A percentile compares a stretch with the other conserved stretches of the same genome.
These are phyloP conservation scores for Elasticomyces elasticus DNA, from an alignment of 495 filamentous ascomycete species.

Conservation along the genomic window DNA sequence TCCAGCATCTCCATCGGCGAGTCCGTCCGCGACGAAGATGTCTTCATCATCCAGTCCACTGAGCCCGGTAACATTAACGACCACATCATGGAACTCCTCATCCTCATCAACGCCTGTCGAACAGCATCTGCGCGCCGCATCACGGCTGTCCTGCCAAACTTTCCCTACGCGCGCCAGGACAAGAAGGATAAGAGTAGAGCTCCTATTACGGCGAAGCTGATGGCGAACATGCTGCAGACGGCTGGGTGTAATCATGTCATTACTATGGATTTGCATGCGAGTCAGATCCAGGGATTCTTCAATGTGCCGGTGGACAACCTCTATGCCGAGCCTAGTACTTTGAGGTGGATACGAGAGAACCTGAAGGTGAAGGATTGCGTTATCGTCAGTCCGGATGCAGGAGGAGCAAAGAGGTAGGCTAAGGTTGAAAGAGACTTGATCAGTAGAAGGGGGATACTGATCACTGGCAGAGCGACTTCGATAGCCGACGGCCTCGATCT, in stretches of 20 bases:
- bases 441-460: conserved; percentile 3
- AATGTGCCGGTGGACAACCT: conserved; percentile 96
- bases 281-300: conserved; percentile 88
- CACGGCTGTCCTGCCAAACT: conserved; percentile 89
- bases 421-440: background rate
- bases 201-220: conserved; percentile 81
- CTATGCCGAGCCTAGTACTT: conserved; percentile 87
- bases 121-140: conserved; percentile 91
- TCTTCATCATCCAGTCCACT: conserved; percentile 95
- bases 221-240: conserved; percentile 96
- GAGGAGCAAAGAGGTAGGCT: conserved; percentile 82
- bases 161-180: conserved; percentile 97
- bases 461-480: conserved; percentile 61
- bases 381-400: conserved; percentile 93
- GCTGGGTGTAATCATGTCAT: conserved; percentile 57
- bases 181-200: conserved; percentile 97
- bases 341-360: conserved; percentile 85
- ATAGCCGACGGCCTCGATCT: conserved; percentile 92
- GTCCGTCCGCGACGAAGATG: conserved; percentile 93
- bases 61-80: conserved; percentile 96
- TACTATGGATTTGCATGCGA: conserved; percentile 53
- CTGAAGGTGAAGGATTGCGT: conserved; percentile 73
- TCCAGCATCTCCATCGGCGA: conserved; percentile 95
- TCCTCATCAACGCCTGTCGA: conserved; percentile 98
- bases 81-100: conserved; percentile 94